Base-by-base conservation (phyloP, 768 basidiomycete genomes). In the Boletus rubescentipes region DNA sequence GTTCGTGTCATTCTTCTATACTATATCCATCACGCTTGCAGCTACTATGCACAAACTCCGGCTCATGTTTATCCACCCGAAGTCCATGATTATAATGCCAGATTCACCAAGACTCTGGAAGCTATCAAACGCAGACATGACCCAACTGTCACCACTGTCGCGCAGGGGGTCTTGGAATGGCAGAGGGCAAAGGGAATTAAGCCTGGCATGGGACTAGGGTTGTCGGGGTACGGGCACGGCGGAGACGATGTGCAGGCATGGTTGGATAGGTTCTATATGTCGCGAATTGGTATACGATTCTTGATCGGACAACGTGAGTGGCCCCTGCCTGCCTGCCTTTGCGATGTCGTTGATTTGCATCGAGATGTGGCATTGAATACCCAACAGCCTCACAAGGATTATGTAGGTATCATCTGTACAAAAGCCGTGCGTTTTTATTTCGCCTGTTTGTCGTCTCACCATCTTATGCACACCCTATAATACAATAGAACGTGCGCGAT, bases 361-460 rank as follows among this genome's bases (percentile, higher is more conserved):
- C n/a, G 37, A 95, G 93, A 99, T 64, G 89, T 99, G 53, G 95
- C 96, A 2, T 76, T 99, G 37, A 98, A 98, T 71, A 93, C 87
- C 0, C 84, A 95, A 39, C 86, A 92, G 58, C 82, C 94, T 0
- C 94, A 98, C 66, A 77, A 80, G 44, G 88, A 93, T 68, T 96
- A 94, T 66, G 97, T 99, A 26, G 96, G 97, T 9, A 98, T 99
- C 65, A 98, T 98, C 66, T 97, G 93, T 72, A 98, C 92, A 2
- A 80, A 90, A 66, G 88, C 94, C 2, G 88, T 91, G 59, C 61
- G 87, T 79, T 39, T 21, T 37, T 26, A 8, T 37, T 45, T 23
- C 26, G 48, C 20, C 10, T 42, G 29, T 36, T 45, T 40, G 7
- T 41, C 46, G 12, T 53, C 29, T 49, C 45, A 58, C 15, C 20